These are phyloP conservation scores for Puccinia coronata DNA, from an alignment of 1,284 basidiomycete genomes.

Conservation along the genomic window DNA sequence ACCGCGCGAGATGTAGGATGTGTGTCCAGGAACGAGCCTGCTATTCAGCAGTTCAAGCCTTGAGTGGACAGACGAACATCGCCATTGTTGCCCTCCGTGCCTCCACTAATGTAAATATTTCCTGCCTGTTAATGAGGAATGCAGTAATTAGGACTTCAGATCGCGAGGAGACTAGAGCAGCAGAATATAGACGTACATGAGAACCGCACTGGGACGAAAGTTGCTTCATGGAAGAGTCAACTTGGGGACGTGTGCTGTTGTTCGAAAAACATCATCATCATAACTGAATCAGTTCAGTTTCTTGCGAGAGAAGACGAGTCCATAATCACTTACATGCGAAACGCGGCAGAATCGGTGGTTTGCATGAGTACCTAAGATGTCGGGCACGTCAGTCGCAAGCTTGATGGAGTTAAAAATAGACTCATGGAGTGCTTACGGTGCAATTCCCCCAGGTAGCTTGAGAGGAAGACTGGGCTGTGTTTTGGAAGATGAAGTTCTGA, in stretches of 20 bases:
- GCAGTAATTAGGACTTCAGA: not conserved
- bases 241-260: not conserved
- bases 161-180: too few species aligned
- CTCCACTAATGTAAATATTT: not conserved
- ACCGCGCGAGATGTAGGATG: too few species aligned
- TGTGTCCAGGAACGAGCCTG: not conserved
- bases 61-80: conserved; percentile 6
- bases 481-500: not conserved
- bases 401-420: not conserved
- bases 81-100: conserved; percentile 8
- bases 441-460: conserved; percentile 11
- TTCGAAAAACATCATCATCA: not conserved
- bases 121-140: not conserved
- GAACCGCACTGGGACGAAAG: not conserved
- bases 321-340: not conserved
- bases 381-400: not conserved
- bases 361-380: not conserved
- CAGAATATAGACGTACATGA: not conserved
- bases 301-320: not conserved
- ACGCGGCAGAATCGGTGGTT: conserved; percentile 2
- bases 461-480: not conserved
- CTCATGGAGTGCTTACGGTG: not conserved
- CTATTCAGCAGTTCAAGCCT: not conserved
- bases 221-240: not conserved
- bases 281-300: not conserved